Evolutionary conservation across 352 stramenopile genomes (phyloP), one percentile per base, ranked within the genome.

Genomic region (Phytophthora citricola): DNA sequence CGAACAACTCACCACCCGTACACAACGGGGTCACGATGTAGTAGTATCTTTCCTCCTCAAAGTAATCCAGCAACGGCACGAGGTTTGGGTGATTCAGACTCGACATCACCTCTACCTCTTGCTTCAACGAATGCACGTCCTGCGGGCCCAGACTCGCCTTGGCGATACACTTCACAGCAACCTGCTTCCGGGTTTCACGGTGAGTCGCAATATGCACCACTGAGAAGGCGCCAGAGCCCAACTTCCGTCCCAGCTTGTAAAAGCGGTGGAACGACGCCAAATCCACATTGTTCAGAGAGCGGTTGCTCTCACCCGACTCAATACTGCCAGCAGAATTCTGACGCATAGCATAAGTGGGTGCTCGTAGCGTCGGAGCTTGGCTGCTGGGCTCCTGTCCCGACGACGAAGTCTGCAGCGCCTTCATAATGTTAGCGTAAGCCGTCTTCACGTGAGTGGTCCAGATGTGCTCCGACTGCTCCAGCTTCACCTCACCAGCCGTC

Each of bases 1-100:
- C 95, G 79, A 99, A 99, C 1, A 99, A 78, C 63, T 99, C 96
- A 7, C 97, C 91, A 40, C 92, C 92, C 1, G 78, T 91, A 48
- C 81, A 89, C 43, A 91, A 54, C 57, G 83, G 83, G 20, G 85
- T 95, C 15, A 95, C 87, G 57, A 93, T 81, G 53, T 93, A 91
- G 58, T 91, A 93, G 71, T 89, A 92, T 57, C 81, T 67, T 12
- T 76, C 45, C 58, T 92, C 87, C 40, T 95, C 83, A 50, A 83
- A 95, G 54, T 91, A 92, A 34, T 87, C 85, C 12, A 91, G 58
- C 12, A 92, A 71, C 36, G 83, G 85, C 27, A 95, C 78, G 3
- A 95, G 58, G 49, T 93, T 92, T 29, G 83, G 76, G 68, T 95
- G 85, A 27, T 91, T 71, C 31, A 95, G 63, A 53, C 71, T 84